Conservation (phyloP, 805 yeast species). For the Komagataella ulmi region DNA sequence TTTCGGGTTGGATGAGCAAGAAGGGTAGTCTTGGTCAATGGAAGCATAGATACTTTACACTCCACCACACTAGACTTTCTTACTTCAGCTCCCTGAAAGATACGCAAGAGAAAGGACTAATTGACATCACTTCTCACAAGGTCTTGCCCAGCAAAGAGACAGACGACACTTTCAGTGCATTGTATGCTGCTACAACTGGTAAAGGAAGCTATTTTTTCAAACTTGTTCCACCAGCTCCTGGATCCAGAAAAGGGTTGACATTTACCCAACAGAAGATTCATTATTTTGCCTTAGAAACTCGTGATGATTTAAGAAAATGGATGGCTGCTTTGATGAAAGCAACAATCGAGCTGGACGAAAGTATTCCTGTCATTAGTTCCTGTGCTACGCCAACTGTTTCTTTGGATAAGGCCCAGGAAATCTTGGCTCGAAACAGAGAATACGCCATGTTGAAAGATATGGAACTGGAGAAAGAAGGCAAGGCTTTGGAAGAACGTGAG, state of each 20-base stretch:
- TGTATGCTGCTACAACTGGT: conserved; percentile 89
- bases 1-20: conserved; percentile 94
- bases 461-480: conserved; percentile 25
- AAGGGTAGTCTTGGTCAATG: conserved; percentile 85
- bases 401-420: conserved; percentile 72
- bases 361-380: conserved; percentile 83
- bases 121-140: conserved; percentile 90
- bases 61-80: conserved; percentile 88
- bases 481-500: conserved; percentile 11
- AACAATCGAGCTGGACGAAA: conserved; percentile 89
- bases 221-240: conserved; percentile 94
- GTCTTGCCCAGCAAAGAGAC: conserved; percentile 65
- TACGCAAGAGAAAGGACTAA: conserved; percentile 77
- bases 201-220: conserved; percentile 91
- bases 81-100: conserved; percentile 74
- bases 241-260: conserved; percentile 86
- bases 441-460: conserved; percentile 46
- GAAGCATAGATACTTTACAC: conserved; percentile 75
- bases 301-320: conserved; percentile 91
- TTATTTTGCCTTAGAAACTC: conserved; percentile 87
- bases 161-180: conserved; percentile 68
- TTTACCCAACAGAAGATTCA: conserved; percentile 95
- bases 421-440: conserved; percentile 73
- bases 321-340: conserved; percentile 90
- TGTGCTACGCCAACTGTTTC: conserved; percentile 95